Evolutionary conservation across 176 grass and related monocot genomes (phyloP).

Genomic region (Zea luxurians): DNA sequence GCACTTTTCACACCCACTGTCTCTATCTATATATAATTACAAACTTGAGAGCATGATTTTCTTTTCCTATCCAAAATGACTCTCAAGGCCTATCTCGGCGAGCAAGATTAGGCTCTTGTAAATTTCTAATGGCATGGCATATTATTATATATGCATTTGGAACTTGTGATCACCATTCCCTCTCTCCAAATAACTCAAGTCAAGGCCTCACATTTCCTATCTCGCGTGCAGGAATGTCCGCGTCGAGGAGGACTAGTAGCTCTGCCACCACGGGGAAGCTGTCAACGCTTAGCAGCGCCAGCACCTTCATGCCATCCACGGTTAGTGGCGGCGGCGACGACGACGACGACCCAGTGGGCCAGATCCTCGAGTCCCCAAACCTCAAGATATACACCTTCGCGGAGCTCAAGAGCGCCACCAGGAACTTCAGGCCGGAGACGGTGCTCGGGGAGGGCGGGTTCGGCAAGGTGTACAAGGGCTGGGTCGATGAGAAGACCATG

Average conservation of each 20-base stretch:
- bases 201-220: constrained; percentile 5
- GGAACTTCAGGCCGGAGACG: constrained; percentile 62
- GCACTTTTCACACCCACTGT: background rate
- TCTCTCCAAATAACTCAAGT: background rate
- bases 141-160: background rate
- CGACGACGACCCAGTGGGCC: constrained; percentile 39
- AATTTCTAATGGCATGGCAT: background rate
- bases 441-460: constrained; percentile 87
- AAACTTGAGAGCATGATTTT: background rate
- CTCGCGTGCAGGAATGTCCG: constrained; percentile 43
- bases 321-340: constrained; percentile 46
- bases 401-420: constrained; percentile 61
- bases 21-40: background rate
- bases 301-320: constrained; percentile 56
- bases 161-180: background rate
- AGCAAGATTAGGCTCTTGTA: background rate
- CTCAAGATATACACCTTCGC: constrained; percentile 70
- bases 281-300: constrained; percentile 55
- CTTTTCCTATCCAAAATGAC: background rate
- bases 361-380: constrained; percentile 65
- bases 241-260: constrained; percentile 67
- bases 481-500: constrained; percentile 73
- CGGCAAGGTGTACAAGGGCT: constrained; percentile 91
- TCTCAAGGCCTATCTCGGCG: background rate
- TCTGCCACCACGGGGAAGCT: constrained; percentile 54